These are phyloP conservation scores for Chytriomyces sp. DNA, from an alignment of 192 early-diverging fungal species.

Conservation along the genomic window DNA sequence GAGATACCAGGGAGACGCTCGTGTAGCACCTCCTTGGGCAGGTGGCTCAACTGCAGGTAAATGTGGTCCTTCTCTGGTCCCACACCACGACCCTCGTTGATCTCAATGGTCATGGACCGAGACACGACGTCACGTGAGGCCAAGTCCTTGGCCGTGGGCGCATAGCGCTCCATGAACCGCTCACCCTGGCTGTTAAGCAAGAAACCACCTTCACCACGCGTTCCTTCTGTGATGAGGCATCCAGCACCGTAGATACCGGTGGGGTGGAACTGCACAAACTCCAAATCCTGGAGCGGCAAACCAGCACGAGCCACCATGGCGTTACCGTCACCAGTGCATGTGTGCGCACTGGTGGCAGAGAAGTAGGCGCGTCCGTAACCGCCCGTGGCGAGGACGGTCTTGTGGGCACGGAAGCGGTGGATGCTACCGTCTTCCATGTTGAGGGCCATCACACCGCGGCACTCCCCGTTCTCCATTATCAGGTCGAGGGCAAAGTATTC, in stretches of 20 bases:
- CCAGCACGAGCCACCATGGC: conserved; percentile 98
- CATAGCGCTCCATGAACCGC: conserved; percentile 99
- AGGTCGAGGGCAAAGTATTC: conserved; percentile 99
- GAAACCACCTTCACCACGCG: conserved; percentile 97
- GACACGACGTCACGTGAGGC: conserved; percentile 99
- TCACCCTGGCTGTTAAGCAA: conserved; percentile 95
- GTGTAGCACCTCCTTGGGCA: conserved; percentile 84
- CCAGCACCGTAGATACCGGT: conserved; percentile 99
- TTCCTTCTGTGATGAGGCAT: conserved; percentile 95
- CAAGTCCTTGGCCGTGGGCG: conserved; percentile 97
- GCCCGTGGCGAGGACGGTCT: conserved; percentile 97
- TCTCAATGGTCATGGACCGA: conserved; percentile 97
- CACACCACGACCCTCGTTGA: conserved; percentile 95
- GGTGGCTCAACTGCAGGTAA: conserved; percentile 92
- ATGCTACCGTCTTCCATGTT: conserved; percentile 98
- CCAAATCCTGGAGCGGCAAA: conserved; percentile 95
- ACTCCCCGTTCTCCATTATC: conserved; percentile 97
- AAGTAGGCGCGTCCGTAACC: conserved; percentile 99
- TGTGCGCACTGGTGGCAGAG: conserved; percentile 96
- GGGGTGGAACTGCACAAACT: conserved; percentile 99
- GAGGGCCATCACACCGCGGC: conserved; percentile 94
- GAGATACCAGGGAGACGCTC: conserved; percentile 97
- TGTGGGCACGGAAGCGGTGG: conserved; percentile 96
- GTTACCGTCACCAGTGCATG: conserved; percentile 98
- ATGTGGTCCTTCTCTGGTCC: conserved; percentile 96